Conservation (phyloP, 75 land plant genomes). For the Sequoia sempervirens region DNA sequence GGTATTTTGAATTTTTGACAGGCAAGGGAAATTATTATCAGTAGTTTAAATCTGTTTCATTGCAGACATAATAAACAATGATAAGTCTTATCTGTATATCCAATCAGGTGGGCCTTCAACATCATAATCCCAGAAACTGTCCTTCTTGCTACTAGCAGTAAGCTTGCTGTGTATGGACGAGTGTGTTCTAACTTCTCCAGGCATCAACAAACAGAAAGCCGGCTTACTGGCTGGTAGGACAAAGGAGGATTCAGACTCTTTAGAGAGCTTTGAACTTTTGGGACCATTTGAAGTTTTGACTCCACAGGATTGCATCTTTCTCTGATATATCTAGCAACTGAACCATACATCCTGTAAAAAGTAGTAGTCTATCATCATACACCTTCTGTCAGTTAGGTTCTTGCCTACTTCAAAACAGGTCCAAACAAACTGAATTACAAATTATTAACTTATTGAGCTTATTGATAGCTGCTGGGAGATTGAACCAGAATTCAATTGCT, state of each 20-base stretch:
- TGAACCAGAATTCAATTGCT: not conserved
- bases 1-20: too few relatives aligned
- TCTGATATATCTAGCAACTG: not conserved
- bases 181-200: not conserved
- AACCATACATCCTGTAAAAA: not conserved
- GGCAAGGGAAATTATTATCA: too few relatives aligned
- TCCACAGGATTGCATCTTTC: not conserved
- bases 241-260: not conserved
- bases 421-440: too few relatives aligned
- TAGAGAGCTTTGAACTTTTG: not conserved
- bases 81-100: not conserved
- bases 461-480: not conserved
- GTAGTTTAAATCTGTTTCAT: too few relatives aligned
- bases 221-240: not conserved
- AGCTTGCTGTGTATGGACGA: not conserved
- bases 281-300: not conserved
- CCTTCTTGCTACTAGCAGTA: not conserved
- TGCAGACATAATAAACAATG: not conserved
- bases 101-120: not conserved
- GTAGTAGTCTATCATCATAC: not conserved
- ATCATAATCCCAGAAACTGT: not conserved
- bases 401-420: too few relatives aligned
- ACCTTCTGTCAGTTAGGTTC: too few relatives aligned
- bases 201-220: not conserved
- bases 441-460: too few relatives aligned